phyloP scores from a whole-genome alignment of 257 asterid genomes.

The Lantana camara region DNA sequence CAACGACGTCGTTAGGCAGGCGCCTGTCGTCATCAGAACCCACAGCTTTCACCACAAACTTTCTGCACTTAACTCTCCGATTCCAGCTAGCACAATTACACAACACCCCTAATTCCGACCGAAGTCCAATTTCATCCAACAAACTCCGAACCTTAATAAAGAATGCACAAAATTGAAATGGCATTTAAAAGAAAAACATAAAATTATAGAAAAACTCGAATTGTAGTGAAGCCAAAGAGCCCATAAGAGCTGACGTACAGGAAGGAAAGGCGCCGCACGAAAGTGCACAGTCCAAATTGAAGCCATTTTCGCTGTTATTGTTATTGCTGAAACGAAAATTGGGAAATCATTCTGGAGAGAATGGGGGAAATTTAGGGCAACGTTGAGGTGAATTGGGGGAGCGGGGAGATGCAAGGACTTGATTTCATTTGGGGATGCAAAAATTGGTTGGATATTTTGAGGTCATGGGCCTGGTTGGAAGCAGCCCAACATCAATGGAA shows the following conservation, averaged over 20 bases:
- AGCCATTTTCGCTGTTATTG: conserved; percentile 41
- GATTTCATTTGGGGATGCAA: background rate
- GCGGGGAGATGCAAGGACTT: background rate
- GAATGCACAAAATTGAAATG: conserved; percentile 3
- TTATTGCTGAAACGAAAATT: background rate
- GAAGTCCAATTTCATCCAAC: conserved; percentile 30
- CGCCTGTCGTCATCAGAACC: conserved; percentile 41
- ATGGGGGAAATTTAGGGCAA: conserved; percentile 29
- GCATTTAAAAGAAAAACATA: background rate
- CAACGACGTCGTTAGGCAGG: conserved; percentile 33
- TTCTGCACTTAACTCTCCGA: conserved; percentile 35
- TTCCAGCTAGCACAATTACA: conserved; percentile 29
- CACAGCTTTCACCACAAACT: conserved; percentile 42
- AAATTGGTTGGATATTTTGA: background rate
- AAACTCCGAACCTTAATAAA: conserved; percentile 36
- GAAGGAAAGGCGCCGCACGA: conserved; percentile 37
- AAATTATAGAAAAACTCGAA: background rate
- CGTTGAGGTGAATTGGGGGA: conserved; percentile 18
- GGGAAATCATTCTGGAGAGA: conserved; percentile 32
- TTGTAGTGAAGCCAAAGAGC: conserved; percentile 3
- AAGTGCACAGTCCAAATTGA: conserved; percentile 45
- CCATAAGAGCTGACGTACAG: conserved; percentile 33
- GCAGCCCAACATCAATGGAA: background rate
- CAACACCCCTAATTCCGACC: conserved; percentile 30
- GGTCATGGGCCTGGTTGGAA: background rate